These are phyloP conservation scores for Ustulina deusta DNA, from an alignment of 2,329 filamentous ascomycete species.

Conservation along the genomic window DNA sequence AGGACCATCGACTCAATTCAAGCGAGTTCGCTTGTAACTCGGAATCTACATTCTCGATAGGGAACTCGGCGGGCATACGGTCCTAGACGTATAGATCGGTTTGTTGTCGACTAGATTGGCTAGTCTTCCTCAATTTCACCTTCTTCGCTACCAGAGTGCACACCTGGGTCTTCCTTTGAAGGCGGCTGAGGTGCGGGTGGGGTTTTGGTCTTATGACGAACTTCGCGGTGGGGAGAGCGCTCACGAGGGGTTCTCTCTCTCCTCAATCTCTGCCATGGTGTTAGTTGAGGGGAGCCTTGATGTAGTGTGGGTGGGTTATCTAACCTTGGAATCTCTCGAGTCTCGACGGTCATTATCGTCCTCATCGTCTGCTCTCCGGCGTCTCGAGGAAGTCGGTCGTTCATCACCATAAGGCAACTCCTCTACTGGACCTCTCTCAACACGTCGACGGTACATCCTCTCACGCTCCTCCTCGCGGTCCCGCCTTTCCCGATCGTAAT, in stretches of 20 bases:
- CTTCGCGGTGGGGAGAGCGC: conserved; percentile 70
- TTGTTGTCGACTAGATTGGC: conserved; percentile 30
- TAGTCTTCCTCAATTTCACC: conserved; percentile 94
- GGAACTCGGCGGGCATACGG: conserved; percentile 21
- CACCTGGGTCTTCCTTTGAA: conserved; percentile 67
- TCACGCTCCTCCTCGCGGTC: conserved; percentile 93
- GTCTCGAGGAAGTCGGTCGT: conserved; percentile 72
- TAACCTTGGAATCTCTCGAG: conserved; percentile 75
- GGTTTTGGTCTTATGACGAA: conserved; percentile 68
- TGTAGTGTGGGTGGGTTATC: conserved; percentile 40
- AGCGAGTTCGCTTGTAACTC: conserved; percentile 7
- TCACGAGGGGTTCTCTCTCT: conserved; percentile 70
- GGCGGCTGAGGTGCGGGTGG: conserved; percentile 57
- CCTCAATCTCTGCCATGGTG: conserved; percentile 63
- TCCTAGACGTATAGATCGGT: conserved; percentile 28
- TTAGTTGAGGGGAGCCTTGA: conserved; percentile 45
- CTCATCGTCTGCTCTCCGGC: conserved; percentile 83
- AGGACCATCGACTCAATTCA: not conserved
- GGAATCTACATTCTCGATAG: conserved; percentile 24
- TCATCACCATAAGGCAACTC: conserved; percentile 92
- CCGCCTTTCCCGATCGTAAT: conserved; percentile 87
- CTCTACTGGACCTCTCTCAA: conserved; percentile 76
- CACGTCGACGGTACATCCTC: conserved; percentile 83
- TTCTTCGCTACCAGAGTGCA: conserved; percentile 93
- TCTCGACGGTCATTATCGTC: conserved; percentile 74